A percentile compares a stretch with the other conserved stretches of the same genome.
Evolutionary conservation across 169 alveolate genomes (phyloP).

Genomic region (Plasmodium gonderi): DNA sequence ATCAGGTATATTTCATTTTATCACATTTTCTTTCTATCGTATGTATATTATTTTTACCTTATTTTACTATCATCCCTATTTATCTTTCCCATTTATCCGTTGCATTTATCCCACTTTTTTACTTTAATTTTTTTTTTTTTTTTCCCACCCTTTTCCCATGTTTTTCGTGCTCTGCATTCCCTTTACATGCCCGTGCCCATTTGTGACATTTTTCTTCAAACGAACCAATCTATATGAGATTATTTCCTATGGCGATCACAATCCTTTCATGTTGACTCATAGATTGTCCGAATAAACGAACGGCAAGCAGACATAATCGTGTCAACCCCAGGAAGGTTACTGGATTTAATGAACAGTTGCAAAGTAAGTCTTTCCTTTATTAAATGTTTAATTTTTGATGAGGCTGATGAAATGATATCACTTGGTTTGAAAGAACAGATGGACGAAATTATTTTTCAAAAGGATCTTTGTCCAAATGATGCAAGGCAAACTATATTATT

Average conservation of each 20-base stretch:
- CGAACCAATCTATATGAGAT: too few species aligned
- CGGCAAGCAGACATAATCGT: constrained; percentile 38
- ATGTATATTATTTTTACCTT: not conserved
- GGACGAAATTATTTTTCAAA: constrained; percentile 44
- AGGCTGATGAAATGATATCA: constrained; percentile 96
- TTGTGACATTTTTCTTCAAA: too few species aligned
- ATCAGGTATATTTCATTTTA: constrained; percentile 8
- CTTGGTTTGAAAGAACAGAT: constrained; percentile 89
- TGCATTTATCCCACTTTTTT: too few species aligned
- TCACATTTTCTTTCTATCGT: not conserved
- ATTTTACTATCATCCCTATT: too few species aligned
- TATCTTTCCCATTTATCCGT: too few species aligned
- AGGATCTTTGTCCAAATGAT: constrained; percentile 28
- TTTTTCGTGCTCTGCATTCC: too few species aligned
- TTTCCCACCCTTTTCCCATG: too few species aligned
- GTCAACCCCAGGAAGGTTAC: constrained; percentile 82
- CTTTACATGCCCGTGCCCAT: too few species aligned
- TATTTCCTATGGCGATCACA: not conserved
- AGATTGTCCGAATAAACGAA: constrained; percentile 47
- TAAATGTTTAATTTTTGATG: constrained; percentile 92
- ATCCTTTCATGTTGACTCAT: not conserved
- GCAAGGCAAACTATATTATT: constrained; percentile 38
- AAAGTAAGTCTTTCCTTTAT: constrained; percentile 84
- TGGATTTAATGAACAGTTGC: constrained; percentile 89
- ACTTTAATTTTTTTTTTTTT: too few species aligned